Base-by-base conservation (phyloP, 2,329 filamentous ascomycete genomes). In the Fusarium luffae region DNA sequence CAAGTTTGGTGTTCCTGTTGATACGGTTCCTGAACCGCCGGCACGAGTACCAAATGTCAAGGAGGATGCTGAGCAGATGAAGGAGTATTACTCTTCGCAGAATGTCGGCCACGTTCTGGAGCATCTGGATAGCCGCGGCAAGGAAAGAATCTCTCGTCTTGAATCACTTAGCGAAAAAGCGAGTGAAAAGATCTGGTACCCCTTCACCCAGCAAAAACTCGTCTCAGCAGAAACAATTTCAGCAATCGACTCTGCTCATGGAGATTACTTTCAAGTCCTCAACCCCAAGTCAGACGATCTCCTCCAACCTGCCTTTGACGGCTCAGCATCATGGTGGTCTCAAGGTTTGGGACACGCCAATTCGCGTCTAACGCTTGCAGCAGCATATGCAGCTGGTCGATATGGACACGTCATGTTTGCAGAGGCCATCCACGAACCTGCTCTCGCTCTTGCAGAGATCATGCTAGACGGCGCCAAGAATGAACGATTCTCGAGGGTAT, bases 351-450 rank as follows among this genome's bases (percentile, higher is more conserved):
- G 93, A 2, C 93, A 97, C 70, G 91, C 90, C 8, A 94, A 93
- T 71, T 87, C 92, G 0, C 81, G 85, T 1, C 83, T 97, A 2
- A 87, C 92, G 0, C 85, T 96, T 3, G 89, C 92, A 1, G 92
- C 93, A 3, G 92, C 93, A 0, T 90, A 96, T 75, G 93, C 93
- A 1, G 92, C 93, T 3, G 93, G 93, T 10, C 86, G 93, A 28
- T 97, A 96, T 74, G 93, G 93, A 0, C 93, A 97, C 78, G 92
- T 96, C 70, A 96, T 97, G 91, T 96, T 97, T 74, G 92, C 92
- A 0, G 89, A 89, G 11, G 89, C 91, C 0, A 86, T 94, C n/a
- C 92, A 97, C 71, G 87, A 93, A 72, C 93, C 93, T 0, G 93
- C 92, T 0, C 80, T 96, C 0, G 82, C 84, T 9, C 84, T 97